Conservation (phyloP, 306 rosid species). For the Prunus kanzakura region DNA sequence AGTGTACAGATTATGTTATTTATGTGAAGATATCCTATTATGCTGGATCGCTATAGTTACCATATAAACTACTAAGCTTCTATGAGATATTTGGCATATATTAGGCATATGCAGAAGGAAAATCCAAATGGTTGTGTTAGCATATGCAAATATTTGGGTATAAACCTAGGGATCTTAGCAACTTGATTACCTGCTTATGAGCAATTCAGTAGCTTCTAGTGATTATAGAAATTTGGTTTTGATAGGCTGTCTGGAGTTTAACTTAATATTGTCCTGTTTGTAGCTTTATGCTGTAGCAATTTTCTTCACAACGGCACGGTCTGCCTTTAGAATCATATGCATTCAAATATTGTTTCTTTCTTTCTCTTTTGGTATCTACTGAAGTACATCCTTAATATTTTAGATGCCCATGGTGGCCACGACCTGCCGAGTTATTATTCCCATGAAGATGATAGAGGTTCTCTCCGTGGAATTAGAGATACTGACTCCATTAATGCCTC, state of each 20-base stretch:
- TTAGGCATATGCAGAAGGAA: neutral
- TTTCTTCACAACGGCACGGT: neutral
- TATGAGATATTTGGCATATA: neutral
- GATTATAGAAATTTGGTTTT: neutral
- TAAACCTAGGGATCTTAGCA: neutral
- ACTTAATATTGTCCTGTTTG: neutral
- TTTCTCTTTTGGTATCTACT: constrained; percentile 24
- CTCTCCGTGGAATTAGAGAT: constrained; percentile 70
- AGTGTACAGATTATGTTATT: neutral
- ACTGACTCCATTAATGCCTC: constrained; percentile 94
- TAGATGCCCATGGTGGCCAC: constrained; percentile 64
- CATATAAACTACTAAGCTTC: neutral
- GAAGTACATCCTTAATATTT: constrained; percentile 34
- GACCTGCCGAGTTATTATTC: constrained; percentile 69
- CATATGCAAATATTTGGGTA: neutral
- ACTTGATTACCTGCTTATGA: neutral
- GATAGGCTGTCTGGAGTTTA: neutral
- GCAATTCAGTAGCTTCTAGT: neutral
- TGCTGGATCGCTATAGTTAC: neutral
- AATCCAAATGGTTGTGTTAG: neutral
- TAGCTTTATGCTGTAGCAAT: neutral
- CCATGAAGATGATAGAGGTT: constrained; percentile 75
- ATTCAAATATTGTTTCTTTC: constrained; percentile 16
- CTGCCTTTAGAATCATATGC: neutral
- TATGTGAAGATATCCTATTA: neutral